Evolutionary conservation across 345 rosid genomes (phyloP).

Genomic region (Eucalyptus polyanthemos): DNA sequence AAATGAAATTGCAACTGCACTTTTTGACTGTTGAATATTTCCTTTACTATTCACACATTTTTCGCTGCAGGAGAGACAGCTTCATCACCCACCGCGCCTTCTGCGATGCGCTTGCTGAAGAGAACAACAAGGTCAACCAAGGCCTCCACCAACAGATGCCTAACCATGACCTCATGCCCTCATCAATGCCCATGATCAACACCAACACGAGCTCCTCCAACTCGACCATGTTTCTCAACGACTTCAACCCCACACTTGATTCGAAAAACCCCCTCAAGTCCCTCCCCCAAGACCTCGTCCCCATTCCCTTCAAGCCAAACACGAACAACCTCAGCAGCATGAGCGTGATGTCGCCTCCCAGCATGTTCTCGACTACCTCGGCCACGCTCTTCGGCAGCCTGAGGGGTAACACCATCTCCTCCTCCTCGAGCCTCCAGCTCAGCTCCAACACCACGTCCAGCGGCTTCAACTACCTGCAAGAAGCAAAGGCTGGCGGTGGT

Average conservation of each 20-base stretch:
- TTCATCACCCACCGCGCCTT: conserved; percentile 69
- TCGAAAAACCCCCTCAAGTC: conserved; percentile 37
- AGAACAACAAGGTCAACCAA: conserved; percentile 63
- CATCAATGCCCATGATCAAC: conserved; percentile 12
- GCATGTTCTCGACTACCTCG: conserved; percentile 46
- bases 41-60: background rate
- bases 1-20: background rate
- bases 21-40: background rate
- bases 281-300: conserved; percentile 36
- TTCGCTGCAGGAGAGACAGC: conserved; percentile 44
- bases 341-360: conserved; percentile 6
- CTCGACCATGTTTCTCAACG: conserved; percentile 16
- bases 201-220: background rate
- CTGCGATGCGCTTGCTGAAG: conserved; percentile 67
- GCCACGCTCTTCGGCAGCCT: conserved; percentile 34
- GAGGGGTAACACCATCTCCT: conserved; percentile 13
- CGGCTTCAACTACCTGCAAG: conserved; percentile 34
- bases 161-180: conserved; percentile 15
- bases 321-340: background rate
- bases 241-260: conserved; percentile 19
- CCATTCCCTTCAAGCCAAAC: conserved; percentile 41
- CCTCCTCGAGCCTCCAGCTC: conserved; percentile 48
- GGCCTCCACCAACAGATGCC: conserved; percentile 23
- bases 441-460: conserved; percentile 39
- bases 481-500: conserved; percentile 17